Base-by-base conservation (phyloP, 495 filamentous ascomycete species). In the Jackrogersella minutella region DNA sequence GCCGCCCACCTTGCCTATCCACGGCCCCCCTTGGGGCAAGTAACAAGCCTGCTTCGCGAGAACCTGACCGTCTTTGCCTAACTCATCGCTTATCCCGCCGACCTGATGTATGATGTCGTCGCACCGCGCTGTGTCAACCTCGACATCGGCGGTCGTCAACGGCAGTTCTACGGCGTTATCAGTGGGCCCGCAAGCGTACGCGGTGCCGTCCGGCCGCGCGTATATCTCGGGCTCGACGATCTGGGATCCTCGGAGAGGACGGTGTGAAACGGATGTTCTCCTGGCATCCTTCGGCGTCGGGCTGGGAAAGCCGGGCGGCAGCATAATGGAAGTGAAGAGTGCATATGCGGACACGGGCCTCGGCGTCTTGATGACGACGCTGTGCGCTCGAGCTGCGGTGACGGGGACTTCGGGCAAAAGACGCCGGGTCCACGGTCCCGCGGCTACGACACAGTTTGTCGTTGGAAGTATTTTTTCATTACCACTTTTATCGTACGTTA, bases 171-270 rank as follows among this genome's bases (percentile, higher is more conserved):
- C 83, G 9, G 80, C 71, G 34, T 81, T 84, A 63, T 96, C 93
- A 16, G 91, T 91, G 68, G 93, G 57, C 41, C 79, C 81, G 73
- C 93, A 96, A 22, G 88, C 90, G 72, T 97, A 97, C 40, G 93
- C 88, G 30, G 91, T 91, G 37, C 90, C 85, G 70, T 92, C 88
- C 0, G 92, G 92, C n/a, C 92, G 85, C 10, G 92, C 87, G 73
- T 96, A 96, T 64, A 97, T 94, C 74, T 97, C 92, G 1, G 92
- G 92, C 6, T 87, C 84, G 22, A 87, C 89, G 9, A 83, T 84
- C 22, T 82, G 81, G n/a, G 79, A 54, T 0, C 69, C 66, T 10
- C 54, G 33, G 7, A 69, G 70, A 28, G 66, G 63, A 19, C 49
- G 53, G 2, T 71, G 21, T 77, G 78, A 22, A 2, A 24, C 33